Conservation (phyloP, 331 rosid genomes). For the Stylosanthes scabra region DNA sequence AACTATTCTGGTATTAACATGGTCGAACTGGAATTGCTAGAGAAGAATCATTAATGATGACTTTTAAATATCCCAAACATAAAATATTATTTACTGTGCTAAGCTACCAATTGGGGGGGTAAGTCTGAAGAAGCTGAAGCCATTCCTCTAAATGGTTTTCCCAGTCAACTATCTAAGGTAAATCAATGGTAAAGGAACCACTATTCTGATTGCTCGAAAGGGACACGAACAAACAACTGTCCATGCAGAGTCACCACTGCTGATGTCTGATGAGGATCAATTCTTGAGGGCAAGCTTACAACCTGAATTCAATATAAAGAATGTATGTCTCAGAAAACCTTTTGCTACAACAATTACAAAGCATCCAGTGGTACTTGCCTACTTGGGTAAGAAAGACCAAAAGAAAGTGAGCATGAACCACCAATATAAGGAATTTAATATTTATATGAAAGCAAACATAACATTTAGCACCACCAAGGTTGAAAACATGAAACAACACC, state of each 20-base stretch:
- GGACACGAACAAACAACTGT: constrained; percentile 94
- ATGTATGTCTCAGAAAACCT: background rate
- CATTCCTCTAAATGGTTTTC: constrained; percentile 34
- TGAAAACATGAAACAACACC: constrained; percentile 17
- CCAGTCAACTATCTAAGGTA: constrained; percentile 30
- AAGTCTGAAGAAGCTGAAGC: constrained; percentile 2
- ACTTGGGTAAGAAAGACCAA: background rate
- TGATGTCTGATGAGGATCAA: constrained; percentile 96
- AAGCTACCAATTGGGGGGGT: constrained; percentile 24
- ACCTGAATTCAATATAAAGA: constrained; percentile 50
- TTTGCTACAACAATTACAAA: background rate
- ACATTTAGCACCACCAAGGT: background rate
- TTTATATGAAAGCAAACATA: too few species aligned
- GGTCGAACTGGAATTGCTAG: constrained; percentile 20
- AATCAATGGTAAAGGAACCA: constrained; percentile 28
- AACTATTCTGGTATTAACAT: constrained; percentile 32
- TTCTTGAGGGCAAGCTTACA: constrained; percentile 86
- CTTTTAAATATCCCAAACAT: constrained; percentile 5
- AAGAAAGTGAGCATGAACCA: background rate
- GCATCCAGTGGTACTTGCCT: background rate
- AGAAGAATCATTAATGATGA: constrained; percentile 21
- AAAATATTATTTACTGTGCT: constrained; percentile 32
- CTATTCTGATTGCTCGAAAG: constrained; percentile 84
- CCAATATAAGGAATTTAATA: background rate
- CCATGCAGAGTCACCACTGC: constrained; percentile 98